Conservation (phyloP, 345 rosid species). For the Schrenkiella parvula region DNA sequence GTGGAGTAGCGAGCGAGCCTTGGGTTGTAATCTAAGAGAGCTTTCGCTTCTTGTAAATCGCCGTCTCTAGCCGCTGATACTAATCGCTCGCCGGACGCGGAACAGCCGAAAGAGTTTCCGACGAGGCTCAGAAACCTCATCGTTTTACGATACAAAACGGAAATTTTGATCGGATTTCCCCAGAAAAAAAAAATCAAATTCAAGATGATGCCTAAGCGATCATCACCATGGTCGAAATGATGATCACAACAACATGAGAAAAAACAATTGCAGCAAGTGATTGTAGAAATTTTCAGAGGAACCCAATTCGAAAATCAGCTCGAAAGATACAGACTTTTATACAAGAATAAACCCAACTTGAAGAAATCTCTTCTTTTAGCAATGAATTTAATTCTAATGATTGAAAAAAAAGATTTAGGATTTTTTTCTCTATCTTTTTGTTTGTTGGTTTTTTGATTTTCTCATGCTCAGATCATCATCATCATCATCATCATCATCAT, state of each 20-base stretch:
- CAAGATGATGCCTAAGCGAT: neutral
- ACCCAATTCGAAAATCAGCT: slow-evolving; percentile 8
- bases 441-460: slow-evolving; percentile 4
- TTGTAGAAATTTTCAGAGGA: neutral
- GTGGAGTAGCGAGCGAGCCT: slow-evolving; percentile 91
- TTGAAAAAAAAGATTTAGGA: neutral
- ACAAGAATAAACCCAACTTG: neutral
- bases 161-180: slow-evolving; percentile 3
- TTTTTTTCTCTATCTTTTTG: neutral
- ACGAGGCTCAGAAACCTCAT: slow-evolving; percentile 83
- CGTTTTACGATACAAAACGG: slow-evolving; percentile 15
- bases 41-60: slow-evolving; percentile 92
- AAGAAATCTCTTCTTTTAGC: neutral
- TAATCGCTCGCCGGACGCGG: slow-evolving; percentile 97
- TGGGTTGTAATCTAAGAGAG: slow-evolving; percentile 88
- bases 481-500: slow-evolving; percentile 3
- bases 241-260: neutral
- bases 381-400: slow-evolving; percentile 14
- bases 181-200: neutral
- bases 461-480: slow-evolving; percentile 10
- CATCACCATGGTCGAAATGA: too few species aligned
- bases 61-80: slow-evolving; percentile 99
- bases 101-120: slow-evolving; percentile 96
- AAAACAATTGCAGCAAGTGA: neutral
- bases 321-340: neutral